Evolutionary conservation across 2,329 filamentous ascomycete genomes (phyloP).

Genomic region (Podosphaera leucotricha): DNA sequence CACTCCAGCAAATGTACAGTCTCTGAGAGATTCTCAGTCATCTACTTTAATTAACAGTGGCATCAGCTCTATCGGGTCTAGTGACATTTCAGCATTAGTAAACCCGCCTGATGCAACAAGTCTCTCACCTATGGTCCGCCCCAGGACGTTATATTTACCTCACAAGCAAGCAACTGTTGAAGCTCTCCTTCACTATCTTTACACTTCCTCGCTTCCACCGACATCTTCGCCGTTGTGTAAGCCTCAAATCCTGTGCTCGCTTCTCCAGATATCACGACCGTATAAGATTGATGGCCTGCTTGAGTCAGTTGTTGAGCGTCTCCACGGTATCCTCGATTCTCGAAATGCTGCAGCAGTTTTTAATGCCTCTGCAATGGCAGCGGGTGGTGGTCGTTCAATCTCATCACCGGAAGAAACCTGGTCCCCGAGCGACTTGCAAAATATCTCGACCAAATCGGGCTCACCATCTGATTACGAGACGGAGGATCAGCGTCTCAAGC

Average conservation of each 20-base stretch:
- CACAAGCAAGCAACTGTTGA: slow-evolving; percentile 80
- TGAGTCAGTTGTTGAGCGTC: slow-evolving; percentile 74
- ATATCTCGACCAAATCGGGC: background rate
- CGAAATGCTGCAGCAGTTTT: slow-evolving; percentile 92
- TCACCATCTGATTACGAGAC: too few species aligned
- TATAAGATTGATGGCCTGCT: slow-evolving; percentile 84
- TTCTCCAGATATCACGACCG: slow-evolving; percentile 77
- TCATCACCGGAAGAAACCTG: slow-evolving; percentile 28
- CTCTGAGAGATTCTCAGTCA: slow-evolving; percentile 24
- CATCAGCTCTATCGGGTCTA: background rate
- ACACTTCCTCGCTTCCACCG: slow-evolving; percentile 70
- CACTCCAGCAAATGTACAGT: slow-evolving; percentile 35
- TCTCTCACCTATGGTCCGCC: slow-evolving; percentile 27
- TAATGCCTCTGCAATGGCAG: slow-evolving; percentile 95
- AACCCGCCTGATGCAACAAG: slow-evolving; percentile 7
- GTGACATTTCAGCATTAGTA: slow-evolving; percentile 5
- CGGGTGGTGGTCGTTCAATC: slow-evolving; percentile 70
- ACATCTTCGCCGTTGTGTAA: slow-evolving; percentile 60
- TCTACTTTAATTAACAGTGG: slow-evolving; percentile 19
- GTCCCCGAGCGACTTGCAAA: slow-evolving; percentile 22
- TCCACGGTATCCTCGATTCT: slow-evolving; percentile 75
- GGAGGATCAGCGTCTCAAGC: slow-evolving; percentile 16
- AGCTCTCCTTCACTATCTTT: slow-evolving; percentile 76
- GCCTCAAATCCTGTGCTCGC: slow-evolving; percentile 83
- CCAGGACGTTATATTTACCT: slow-evolving; percentile 73